A percentile compares a stretch with the other conserved stretches of the same genome.
phyloP scores from a whole-genome alignment of 2,329 filamentous ascomycete species.

The Sclerotinia minor region DNA sequence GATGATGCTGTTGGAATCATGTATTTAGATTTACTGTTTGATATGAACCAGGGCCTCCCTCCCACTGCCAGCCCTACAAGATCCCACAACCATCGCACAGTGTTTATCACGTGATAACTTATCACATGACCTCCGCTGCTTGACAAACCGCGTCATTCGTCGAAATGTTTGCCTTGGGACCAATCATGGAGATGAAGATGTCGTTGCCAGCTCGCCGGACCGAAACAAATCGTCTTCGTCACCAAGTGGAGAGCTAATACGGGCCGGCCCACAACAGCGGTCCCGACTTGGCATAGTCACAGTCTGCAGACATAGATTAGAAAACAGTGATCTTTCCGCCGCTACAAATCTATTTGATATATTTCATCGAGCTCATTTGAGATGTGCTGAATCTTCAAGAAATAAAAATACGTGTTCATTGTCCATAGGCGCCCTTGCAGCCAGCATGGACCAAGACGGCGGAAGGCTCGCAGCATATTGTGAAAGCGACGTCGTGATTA shows the following conservation, averaged over 20 bases:
- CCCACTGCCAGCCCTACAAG: background rate
- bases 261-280: slow-evolving; percentile 7
- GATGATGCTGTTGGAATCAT: background rate
- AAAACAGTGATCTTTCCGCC: background rate
- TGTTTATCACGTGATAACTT: background rate
- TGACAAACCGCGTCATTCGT: background rate
- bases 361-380: background rate
- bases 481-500: background rate
- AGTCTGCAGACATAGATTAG: background rate
- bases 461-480: background rate
- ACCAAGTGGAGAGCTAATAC: slow-evolving; percentile 8
- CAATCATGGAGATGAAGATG: background rate
- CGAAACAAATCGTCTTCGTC: slow-evolving; percentile 2
- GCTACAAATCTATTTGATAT: background rate
- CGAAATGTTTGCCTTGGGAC: background rate
- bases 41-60: background rate
- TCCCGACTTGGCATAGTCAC: slow-evolving; percentile 18
- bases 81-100: background rate
- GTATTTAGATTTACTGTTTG: background rate
- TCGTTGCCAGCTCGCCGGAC: background rate
- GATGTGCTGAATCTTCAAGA: background rate
- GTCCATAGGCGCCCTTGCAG: background rate
- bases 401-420: background rate
- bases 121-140: too few species aligned
- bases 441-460: background rate